phyloP scores from a whole-genome alignment of 1,139 yeast species.

The Diutina mesorugosa region DNA sequence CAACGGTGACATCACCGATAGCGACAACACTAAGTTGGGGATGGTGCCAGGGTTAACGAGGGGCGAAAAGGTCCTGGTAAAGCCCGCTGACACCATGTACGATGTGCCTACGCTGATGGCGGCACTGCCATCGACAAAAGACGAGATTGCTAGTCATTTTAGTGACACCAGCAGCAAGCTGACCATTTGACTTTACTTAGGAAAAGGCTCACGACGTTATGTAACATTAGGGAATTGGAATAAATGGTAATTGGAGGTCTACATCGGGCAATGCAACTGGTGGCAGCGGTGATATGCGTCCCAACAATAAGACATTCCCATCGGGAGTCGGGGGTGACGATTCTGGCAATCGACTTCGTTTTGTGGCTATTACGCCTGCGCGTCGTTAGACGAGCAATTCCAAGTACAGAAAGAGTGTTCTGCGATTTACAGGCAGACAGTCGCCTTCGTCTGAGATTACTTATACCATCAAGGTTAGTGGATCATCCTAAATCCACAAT shows the following conservation, averaged over 20 bases:
- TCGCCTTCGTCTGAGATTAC: no score
- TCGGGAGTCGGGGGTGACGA: neutral
- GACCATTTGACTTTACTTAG: neutral
- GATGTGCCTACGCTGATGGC: neutral
- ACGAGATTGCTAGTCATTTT: neutral
- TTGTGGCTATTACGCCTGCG: neutral
- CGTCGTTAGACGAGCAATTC: neutral
- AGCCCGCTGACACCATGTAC: neutral
- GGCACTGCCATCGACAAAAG: neutral
- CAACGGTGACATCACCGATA: neutral
- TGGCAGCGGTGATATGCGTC: neutral
- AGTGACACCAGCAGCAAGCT: neutral
- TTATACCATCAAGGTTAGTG: no score
- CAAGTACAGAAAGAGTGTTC: neutral
- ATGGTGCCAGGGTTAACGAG: neutral
- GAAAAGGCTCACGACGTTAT: neutral
- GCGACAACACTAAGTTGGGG: neutral
- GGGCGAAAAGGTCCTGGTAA: neutral
- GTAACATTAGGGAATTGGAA: neutral
- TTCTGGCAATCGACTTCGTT: neutral
- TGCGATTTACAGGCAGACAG: neutral
- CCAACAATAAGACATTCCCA: neutral
- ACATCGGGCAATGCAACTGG: neutral
- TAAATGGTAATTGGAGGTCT: neutral
- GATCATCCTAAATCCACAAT: no score